Percentiles rank a stretch among this genome's conserved stretches.
Conservation (phyloP, 2,329 filamentous ascomycete genomes). For the Aspergillus tubingensis region DNA sequence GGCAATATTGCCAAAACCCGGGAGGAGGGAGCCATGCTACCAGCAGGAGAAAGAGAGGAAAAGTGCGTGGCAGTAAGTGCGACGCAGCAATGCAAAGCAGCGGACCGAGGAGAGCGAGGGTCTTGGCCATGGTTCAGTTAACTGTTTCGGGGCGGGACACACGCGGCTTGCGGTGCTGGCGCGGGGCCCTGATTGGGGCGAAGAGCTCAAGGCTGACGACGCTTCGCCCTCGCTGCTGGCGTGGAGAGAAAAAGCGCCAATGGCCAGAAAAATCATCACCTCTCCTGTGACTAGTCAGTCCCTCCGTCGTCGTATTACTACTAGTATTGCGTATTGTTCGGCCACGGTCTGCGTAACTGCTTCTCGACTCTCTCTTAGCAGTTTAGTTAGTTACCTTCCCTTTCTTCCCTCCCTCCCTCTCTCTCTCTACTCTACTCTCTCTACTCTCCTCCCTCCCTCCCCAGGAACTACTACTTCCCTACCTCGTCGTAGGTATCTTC, state of each 20-base stretch:
- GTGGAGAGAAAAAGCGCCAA: slow-evolving; percentile 19
- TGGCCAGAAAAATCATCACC: slow-evolving; percentile 14
- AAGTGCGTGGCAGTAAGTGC: no score
- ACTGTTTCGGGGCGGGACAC: slow-evolving; percentile 33
- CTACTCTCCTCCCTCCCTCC: background rate
- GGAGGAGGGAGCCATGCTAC: background rate
- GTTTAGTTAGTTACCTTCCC: background rate
- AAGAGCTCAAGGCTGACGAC: slow-evolving; percentile 39
- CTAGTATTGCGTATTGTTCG: slow-evolving; percentile 1
- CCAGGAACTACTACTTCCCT: background rate
- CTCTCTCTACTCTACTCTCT: slow-evolving; percentile 14
- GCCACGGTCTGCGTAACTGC: background rate
- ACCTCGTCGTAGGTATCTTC: background rate
- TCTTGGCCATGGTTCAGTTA: slow-evolving; percentile 32
- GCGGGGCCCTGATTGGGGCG: slow-evolving; percentile 38
- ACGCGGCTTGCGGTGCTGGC: slow-evolving; percentile 38
- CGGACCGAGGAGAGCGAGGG: slow-evolving; percentile 21
- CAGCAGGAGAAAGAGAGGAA: background rate
- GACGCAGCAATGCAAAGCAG: background rate
- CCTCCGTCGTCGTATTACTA: slow-evolving; percentile 12
- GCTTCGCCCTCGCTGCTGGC: slow-evolving; percentile 29
- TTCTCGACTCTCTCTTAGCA: no score
- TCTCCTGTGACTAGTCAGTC: slow-evolving; percentile 16
- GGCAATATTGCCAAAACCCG: background rate
- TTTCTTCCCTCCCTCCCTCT: background rate